A percentile compares a stretch with the other conserved stretches of the same genome.
These are phyloP conservation scores for Cladophialophora immunda DNA, from an alignment of 2,329 filamentous ascomycete species.

Conservation along the genomic window DNA sequence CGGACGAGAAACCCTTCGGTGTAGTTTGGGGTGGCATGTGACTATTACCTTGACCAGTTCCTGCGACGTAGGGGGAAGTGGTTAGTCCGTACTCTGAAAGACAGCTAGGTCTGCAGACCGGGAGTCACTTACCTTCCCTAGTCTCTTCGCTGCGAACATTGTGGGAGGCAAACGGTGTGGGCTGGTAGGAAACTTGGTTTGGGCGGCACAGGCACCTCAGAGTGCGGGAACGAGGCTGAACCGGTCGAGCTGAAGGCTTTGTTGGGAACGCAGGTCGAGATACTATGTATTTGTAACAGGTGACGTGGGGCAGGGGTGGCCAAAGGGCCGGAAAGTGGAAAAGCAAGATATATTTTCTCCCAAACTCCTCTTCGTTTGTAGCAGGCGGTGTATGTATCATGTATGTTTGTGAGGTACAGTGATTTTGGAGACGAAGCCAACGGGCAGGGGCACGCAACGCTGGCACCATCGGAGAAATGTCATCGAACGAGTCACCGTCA, in stretches of 20 bases:
- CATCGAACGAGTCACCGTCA: background rate
- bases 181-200: background rate
- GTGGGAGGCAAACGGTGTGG: conserved; percentile 13
- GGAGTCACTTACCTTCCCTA: conserved; percentile 53
- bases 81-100: conserved; percentile 41
- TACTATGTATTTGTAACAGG: background rate
- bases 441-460: too few relatives aligned
- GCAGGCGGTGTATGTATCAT: background rate
- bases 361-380: background rate
- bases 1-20: background rate
- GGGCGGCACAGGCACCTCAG: conserved; percentile 10
- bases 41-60: conserved; percentile 64
- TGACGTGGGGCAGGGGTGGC: background rate
- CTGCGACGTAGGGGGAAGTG: conserved; percentile 43
- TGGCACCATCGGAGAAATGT: background rate
- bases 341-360: background rate
- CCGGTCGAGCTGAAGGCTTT: background rate
- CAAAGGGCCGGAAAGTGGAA: background rate
- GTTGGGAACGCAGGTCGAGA: background rate
- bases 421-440: background rate
- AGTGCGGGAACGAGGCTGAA: conserved; percentile 17
- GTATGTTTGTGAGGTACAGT: background rate
- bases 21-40: background rate
- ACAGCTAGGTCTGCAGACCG: background rate
- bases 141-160: conserved; percentile 62